Conservation (phyloP, 2,329 filamentous ascomycete species). For the Aureobasidium sp. region DNA sequence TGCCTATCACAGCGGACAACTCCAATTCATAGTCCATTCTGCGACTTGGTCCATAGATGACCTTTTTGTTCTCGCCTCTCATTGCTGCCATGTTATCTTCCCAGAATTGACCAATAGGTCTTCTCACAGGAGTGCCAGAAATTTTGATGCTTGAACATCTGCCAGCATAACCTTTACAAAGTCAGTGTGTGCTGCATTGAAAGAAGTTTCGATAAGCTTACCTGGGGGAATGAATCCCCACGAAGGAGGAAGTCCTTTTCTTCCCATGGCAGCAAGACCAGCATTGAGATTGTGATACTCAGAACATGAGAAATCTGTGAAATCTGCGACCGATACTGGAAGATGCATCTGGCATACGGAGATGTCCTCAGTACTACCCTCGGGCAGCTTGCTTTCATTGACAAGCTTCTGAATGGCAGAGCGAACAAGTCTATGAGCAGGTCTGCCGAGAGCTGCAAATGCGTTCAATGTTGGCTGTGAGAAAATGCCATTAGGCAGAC, state of each 20-base stretch:
- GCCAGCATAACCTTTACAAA: slow-evolving; percentile 43
- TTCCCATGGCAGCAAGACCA: slow-evolving; percentile 35
- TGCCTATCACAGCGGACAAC: slow-evolving; percentile 40
- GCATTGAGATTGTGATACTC: slow-evolving; percentile 49
- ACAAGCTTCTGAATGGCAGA: slow-evolving; percentile 34
- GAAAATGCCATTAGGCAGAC: slow-evolving; percentile 24
- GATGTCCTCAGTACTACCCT: slow-evolving; percentile 30
- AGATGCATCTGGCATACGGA: slow-evolving; percentile 44
- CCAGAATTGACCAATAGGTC: slow-evolving; percentile 42
- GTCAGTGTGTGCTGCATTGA: neutral
- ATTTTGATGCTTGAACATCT: slow-evolving; percentile 48
- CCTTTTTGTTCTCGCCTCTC: slow-evolving; percentile 42
- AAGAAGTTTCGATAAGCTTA: slow-evolving; percentile 19
- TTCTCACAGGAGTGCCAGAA: slow-evolving; percentile 41
- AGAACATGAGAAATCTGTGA: slow-evolving; percentile 53
- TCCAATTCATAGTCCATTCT: slow-evolving; percentile 46
- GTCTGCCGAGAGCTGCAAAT: slow-evolving; percentile 42
- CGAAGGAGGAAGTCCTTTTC: slow-evolving; percentile 35
- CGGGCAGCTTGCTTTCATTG: slow-evolving; percentile 23
- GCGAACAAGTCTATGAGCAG: slow-evolving; percentile 33
- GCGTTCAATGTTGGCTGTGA: slow-evolving; percentile 39
- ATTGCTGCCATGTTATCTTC: slow-evolving; percentile 21
- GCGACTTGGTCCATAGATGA: slow-evolving; percentile 39
- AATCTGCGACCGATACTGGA: slow-evolving; percentile 50
- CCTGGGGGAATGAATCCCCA: slow-evolving; percentile 37